Evolutionary conservation across 2,329 filamentous ascomycete species (phyloP), one percentile per base, ranked within the genome.

Genomic region (Hypoxylon sp.): DNA sequence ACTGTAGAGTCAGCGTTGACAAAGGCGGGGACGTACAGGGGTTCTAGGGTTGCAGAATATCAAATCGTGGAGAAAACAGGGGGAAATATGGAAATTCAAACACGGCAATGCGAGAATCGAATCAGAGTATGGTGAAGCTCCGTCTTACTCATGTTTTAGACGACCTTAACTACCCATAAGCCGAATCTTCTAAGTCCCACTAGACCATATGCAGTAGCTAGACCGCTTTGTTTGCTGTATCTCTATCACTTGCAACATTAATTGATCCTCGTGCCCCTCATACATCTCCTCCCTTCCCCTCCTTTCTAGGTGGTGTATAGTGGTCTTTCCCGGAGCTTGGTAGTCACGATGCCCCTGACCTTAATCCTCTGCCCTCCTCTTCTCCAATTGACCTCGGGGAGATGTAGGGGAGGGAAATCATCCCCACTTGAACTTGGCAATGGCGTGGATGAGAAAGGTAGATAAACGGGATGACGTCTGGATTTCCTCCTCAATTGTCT

Each of bases 1-100:
- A 36, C 21, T 31, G 38, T 17, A 54, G 45, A 62, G 62, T 66
- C 63, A 68, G 64, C 66, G 53, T 65, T 69, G 61, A 69, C 65
- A 68, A 69, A 67, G 67, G 67, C 63, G 66, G 67, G 52, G 55
- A 40, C 23, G 29, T 31, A 36, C 55, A 58, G 51, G 55, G 66
- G 61, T 61, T 58, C 17, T 21, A 34, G 29, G 40, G 43, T 25
- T 42, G 37, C 8, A 29, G 21, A 35, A 35, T 34, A 44, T 27
- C n/a, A 49, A 37, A 45, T 12, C 29, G 40, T 45, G 50, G 50
- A 26, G 51, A 55, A 49, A 26, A 47, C 44, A n/a, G 41, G 51
- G 27, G 49, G 42, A 56, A 54, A 31, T 54, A 54, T 53, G 41
- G 45, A 17, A 7, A 29, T 29, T 30, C 16, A 48, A 42, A 51